phyloP scores from a whole-genome alignment of 2,329 filamentous ascomycete species.

The Trichophyton benhamiae region DNA sequence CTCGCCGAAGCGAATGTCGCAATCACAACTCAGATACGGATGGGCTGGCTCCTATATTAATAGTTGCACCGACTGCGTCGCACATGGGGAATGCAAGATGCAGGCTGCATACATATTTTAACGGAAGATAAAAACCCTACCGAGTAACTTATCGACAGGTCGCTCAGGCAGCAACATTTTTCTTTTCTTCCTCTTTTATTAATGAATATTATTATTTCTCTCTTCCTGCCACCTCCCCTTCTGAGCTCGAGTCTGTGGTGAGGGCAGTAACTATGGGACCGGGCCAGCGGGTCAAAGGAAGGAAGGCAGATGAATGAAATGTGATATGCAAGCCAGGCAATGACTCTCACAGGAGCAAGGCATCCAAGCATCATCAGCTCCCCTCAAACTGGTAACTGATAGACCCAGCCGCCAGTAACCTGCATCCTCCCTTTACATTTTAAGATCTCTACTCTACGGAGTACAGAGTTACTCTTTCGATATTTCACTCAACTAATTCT shows the following conservation, averaged over 20 bases:
- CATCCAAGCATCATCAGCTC: neutral
- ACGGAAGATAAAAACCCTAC: neutral
- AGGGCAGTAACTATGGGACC: neutral
- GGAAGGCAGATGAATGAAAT: neutral
- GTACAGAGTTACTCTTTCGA: too few species aligned
- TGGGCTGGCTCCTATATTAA: neutral
- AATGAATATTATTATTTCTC: too few species aligned
- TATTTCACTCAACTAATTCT: neutral
- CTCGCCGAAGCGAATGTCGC: neutral
- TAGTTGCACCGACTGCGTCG: neutral
- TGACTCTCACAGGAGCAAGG: neutral
- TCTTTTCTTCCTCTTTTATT: neutral
- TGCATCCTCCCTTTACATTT: neutral
- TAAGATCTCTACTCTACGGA: too few species aligned
- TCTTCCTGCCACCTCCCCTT: neutral
- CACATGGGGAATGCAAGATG: neutral
- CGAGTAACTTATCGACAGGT: neutral
- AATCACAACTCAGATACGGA: neutral
- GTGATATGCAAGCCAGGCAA: neutral
- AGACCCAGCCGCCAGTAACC: neutral
- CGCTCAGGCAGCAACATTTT: neutral
- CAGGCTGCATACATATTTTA: neutral
- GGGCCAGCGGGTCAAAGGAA: slow-evolving; percentile 1
- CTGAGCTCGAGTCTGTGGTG: neutral
- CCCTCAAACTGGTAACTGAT: neutral